Conservation (phyloP, 331 rosid genomes). For the Spiraea crenata region DNA sequence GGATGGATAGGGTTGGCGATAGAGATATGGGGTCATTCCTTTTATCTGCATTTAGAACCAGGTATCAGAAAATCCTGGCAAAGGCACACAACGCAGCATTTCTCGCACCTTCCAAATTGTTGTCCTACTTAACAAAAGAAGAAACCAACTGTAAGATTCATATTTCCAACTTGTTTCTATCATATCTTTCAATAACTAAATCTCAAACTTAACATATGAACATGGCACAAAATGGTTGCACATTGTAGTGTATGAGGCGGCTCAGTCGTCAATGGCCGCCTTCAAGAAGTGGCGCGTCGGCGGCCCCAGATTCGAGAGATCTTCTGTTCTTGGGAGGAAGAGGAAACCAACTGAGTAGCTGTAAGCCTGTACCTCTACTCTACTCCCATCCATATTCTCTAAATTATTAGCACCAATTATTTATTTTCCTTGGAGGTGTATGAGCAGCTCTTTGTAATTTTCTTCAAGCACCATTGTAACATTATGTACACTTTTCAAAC, state of each 20-base stretch:
- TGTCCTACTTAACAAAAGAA: conserved; percentile 67
- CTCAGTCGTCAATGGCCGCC: conserved; percentile 89
- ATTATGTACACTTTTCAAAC: background rate
- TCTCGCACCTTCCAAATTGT: conserved; percentile 62
- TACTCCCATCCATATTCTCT: conserved; percentile 6
- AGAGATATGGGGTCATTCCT: conserved; percentile 78
- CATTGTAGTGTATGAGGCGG: conserved; percentile 79
- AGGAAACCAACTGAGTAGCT: conserved; percentile 64
- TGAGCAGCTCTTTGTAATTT: background rate
- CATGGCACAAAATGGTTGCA: conserved; percentile 10
- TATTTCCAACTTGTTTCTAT: conserved; percentile 3
- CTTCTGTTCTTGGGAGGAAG: conserved; percentile 73
- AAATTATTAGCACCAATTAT: background rate
- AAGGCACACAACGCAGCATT: conserved; percentile 79
- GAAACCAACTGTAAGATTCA: conserved; percentile 66
- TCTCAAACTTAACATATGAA: background rate
- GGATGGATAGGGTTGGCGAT: conserved; percentile 64
- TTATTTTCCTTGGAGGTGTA: background rate
- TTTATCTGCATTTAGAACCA: conserved; percentile 77
- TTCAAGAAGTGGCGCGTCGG: conserved; percentile 92
- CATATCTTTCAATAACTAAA: background rate
- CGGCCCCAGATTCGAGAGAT: conserved; percentile 78
- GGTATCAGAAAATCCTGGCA: conserved; percentile 86
- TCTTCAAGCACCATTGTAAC: background rate
- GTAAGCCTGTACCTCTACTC: background rate